Evolutionary conservation across 768 basidiomycete genomes (phyloP).

Genomic region (Podaxis pistillaris): DNA sequence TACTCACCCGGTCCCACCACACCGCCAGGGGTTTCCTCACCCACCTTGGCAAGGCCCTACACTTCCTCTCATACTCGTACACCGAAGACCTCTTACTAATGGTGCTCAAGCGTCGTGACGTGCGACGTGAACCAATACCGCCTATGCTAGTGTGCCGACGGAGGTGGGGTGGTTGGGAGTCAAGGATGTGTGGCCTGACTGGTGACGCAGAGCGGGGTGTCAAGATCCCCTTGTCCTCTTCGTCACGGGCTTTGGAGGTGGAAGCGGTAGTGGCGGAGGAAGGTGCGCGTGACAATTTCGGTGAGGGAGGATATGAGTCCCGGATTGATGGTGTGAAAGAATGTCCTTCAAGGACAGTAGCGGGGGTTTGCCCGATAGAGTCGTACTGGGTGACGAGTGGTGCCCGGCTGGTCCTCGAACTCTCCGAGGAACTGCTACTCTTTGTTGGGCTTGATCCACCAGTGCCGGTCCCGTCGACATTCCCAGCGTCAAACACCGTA

Average conservation of each 20-base stretch:
- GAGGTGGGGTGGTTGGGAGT: background rate
- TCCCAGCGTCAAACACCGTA: constrained; percentile 33
- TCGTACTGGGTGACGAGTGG: constrained; percentile 9
- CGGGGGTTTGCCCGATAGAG: background rate
- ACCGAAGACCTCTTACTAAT: constrained; percentile 38
- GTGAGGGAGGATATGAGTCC: background rate
- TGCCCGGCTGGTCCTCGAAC: background rate
- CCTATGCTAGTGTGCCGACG: background rate
- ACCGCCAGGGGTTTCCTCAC: constrained; percentile 58
- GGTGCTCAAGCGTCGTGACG: constrained; percentile 19
- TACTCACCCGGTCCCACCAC: constrained; percentile 65
- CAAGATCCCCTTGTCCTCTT: background rate
- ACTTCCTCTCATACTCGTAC: constrained; percentile 39
- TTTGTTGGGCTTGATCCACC: constrained; percentile 12
- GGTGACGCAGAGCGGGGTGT: background rate
- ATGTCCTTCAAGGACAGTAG: constrained; percentile 9
- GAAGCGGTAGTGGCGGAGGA: background rate
- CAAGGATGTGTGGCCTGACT: background rate
- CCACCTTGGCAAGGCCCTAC: constrained; percentile 49
- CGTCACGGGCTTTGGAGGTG: background rate
- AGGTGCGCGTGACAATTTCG: background rate
- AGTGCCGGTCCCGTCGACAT: constrained; percentile 24
- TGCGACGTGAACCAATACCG: background rate
- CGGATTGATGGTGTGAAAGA: background rate
- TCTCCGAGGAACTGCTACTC: background rate